These are phyloP conservation scores for Naganishia antarctica DNA, from an alignment of 768 basidiomycete genomes.

Conservation along the genomic window DNA sequence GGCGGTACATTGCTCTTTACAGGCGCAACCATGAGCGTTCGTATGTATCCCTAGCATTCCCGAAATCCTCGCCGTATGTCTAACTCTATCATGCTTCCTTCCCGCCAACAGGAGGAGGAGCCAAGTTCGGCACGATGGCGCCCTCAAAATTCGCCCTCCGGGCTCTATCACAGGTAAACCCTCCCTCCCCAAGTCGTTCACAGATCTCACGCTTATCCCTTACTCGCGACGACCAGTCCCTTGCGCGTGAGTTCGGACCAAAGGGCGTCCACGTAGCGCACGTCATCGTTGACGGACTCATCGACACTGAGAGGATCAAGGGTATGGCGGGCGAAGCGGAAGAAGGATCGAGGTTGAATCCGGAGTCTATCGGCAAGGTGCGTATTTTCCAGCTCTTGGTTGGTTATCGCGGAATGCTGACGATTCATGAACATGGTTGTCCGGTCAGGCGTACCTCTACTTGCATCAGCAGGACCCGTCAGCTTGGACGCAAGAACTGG, in stretches of 20 bases:
- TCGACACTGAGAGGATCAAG: conserved; percentile 34
- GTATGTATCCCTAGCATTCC: conserved; percentile 10
- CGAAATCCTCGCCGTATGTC: not conserved
- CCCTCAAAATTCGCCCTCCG: conserved; percentile 40
- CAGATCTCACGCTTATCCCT: not conserved
- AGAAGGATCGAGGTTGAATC: conserved; percentile 34
- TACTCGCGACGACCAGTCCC: conserved; percentile 21
- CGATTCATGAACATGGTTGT: not conserved
- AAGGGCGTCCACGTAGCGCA: conserved; percentile 47
- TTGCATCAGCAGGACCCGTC: conserved; percentile 37
- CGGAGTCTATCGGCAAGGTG: conserved; percentile 36
- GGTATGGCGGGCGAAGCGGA: conserved; percentile 32
- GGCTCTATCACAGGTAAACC: conserved; percentile 34
- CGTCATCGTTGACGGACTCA: conserved; percentile 41
- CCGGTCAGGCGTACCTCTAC: conserved; percentile 31
- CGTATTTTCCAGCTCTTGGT: not conserved
- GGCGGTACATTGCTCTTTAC: conserved; percentile 38
- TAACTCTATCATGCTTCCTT: not conserved
- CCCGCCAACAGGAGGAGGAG: conserved; percentile 11
- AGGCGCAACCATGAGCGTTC: conserved; percentile 42
- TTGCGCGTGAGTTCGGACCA: conserved; percentile 47
- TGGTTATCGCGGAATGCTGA: not conserved
- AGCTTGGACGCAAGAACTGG: conserved; percentile 45
- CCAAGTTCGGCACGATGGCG: conserved; percentile 30
- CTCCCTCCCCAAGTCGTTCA: not conserved